phyloP scores from a whole-genome alignment of 345 rosid genomes.

The Salix viminalis region DNA sequence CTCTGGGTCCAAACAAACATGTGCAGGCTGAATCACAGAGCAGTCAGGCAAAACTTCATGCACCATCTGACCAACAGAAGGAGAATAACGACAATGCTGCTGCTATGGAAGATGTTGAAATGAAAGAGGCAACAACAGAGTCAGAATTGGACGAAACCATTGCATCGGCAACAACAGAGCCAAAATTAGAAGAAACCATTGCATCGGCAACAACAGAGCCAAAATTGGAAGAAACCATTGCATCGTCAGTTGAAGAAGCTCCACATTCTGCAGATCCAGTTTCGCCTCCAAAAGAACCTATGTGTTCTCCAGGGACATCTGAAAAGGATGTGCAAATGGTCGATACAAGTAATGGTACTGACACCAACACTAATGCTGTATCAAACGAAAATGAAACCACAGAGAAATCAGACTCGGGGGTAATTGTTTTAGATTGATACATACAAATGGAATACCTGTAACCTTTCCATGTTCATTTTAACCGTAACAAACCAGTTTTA shows the following conservation, averaged over 20 bases:
- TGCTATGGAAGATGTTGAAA: constrained; percentile 20
- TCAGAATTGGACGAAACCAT: background rate
- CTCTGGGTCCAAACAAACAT: constrained; percentile 2
- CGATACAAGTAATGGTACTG: constrained; percentile 14
- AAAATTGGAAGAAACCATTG: background rate
- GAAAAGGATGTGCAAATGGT: constrained; percentile 8
- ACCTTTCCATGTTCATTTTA: background rate
- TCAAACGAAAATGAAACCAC: constrained; percentile 9
- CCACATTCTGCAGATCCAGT: constrained; percentile 8
- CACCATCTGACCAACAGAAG: constrained; percentile 6
- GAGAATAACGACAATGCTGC: constrained; percentile 7
- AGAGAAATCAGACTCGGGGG: constrained; percentile 7
- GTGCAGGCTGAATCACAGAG: constrained; percentile 13
- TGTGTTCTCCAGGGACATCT: background rate
- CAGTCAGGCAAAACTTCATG: constrained; percentile 9
- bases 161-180: background rate
- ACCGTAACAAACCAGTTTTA: background rate
- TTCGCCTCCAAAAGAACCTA: constrained; percentile 4
- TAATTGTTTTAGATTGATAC: constrained; percentile 36
- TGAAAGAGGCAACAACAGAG: constrained; percentile 10
- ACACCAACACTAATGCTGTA: constrained; percentile 7
- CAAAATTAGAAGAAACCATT: background rate
- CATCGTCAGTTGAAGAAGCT: background rate
- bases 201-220: background rate
- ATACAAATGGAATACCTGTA: background rate